A percentile compares a stretch with the other conserved stretches of the same genome.
These are phyloP conservation scores for Hirschfeldia incana DNA, from an alignment of 345 rosid species.

Conservation along the genomic window DNA sequence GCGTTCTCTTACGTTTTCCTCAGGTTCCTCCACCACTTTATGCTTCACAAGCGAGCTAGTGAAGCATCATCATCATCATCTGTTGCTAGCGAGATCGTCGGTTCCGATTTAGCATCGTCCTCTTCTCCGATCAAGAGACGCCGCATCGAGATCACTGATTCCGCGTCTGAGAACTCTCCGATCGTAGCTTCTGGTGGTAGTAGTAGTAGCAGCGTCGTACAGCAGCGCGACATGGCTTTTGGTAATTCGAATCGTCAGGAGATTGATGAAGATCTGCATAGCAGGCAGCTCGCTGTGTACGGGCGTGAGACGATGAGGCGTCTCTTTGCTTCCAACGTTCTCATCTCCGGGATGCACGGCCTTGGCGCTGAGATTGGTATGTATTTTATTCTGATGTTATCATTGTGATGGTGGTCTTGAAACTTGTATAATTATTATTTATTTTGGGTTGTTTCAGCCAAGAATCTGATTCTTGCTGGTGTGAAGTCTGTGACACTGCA, in stretches of 20 bases:
- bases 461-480: constrained; percentile 1
- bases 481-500: neutral
- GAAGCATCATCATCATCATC: constrained; percentile 40
- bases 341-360: constrained; percentile 90
- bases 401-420: neutral
- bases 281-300: constrained; percentile 97
- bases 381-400: neutral
- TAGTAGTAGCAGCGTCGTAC: constrained; percentile 25
- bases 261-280: constrained; percentile 97
- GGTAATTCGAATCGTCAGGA: constrained; percentile 67
- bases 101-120: constrained; percentile 37
- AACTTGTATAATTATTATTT: neutral
- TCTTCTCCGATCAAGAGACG: constrained; percentile 61
- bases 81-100: constrained; percentile 39
- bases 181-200: constrained; percentile 24
- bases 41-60: constrained; percentile 96
- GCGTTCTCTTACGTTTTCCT: constrained; percentile 46
- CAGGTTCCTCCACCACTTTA: constrained; percentile 66
- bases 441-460: constrained; percentile 4
- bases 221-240: constrained; percentile 59
- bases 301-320: constrained; percentile 98
- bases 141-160: constrained; percentile 42
- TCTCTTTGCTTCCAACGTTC: constrained; percentile 86
- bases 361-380: constrained; percentile 96
- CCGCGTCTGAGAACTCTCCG: constrained; percentile 36